Base-by-base conservation (phyloP, 352 stramenopile genomes). In the Pythium dissotocum region DNA sequence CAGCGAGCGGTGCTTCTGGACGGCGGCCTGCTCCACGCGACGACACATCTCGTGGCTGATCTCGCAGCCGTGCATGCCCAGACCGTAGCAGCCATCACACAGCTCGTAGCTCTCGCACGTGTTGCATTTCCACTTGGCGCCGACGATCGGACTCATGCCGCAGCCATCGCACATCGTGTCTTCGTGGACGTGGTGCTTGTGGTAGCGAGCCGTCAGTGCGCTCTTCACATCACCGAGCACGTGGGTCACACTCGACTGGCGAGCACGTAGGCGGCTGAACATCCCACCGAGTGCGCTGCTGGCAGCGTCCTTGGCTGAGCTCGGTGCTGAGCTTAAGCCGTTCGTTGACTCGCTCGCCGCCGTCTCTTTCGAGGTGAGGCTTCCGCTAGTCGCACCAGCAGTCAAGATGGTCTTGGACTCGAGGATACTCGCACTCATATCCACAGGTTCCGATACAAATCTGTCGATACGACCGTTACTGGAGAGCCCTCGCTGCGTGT, bases 101-200 rank as follows among this genome's bases (percentile, higher is more conserved):
- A 95, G 57, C 35, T 91, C 78, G 49, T 80, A 88, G 66, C 78
- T 86, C 52, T 82, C 82, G 58, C 87, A 95, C 32, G 73, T 82
- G 53, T 80, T 90, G 65, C 87, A 94, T 42, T 84, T 89, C 79
- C 83, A 94, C 67, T 85, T 88, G 48, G 78, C 75, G 21, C 85
- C 87, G 18, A 92, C 70, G 67, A 95, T 95, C 16, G 87, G 87
- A 38, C 77, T 87, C 73, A 88, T 79, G 33, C 87, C 87, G 52
- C 87, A 95, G 30, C 87, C 85, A 61, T 92, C 82, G 58, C 87
- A 95, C 48, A 95, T 68, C 53, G 87, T 85, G 63, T 95, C 80
- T 65, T 90, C 81, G 70, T 95, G 81, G 24, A 95, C 77, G 44
- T 88, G 73, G 48, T 89, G 77, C 67, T 88, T 85, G 62, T 90